A percentile compares a stretch with the other conserved stretches of the same genome.
These are phyloP conservation scores for Dendrobium catenatum DNA, from an alignment of 106 monocot species.

Conservation along the genomic window DNA sequence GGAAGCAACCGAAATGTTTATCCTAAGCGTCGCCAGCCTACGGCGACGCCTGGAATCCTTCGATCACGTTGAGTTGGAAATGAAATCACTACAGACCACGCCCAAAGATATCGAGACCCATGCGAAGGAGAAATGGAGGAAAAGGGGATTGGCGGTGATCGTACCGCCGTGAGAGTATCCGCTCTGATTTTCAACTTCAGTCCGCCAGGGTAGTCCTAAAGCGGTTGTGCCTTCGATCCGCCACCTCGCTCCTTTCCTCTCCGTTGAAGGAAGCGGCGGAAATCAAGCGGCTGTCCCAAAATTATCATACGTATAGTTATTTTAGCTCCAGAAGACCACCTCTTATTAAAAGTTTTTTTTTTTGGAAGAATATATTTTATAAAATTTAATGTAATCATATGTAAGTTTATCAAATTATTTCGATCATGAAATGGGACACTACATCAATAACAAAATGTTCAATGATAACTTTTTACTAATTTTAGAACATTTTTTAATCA, in stretches of 20 bases:
- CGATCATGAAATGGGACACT: too few species aligned
- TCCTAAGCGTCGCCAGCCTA: background rate
- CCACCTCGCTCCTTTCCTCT: conserved; percentile 2
- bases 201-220: background rate
- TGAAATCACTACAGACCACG: background rate
- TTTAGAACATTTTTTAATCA: too few species aligned
- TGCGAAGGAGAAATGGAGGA: background rate
- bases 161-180: background rate
- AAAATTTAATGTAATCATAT: too few species aligned
- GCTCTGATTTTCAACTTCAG: background rate
- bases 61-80: background rate
- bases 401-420: too few species aligned
- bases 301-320: background rate
- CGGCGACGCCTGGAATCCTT: background rate
- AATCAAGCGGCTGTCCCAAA: background rate
- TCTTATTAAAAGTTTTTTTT: background rate
- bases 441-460: too few species aligned
- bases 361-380: background rate
- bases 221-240: background rate
- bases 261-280: conserved; percentile 9
- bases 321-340: background rate
- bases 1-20: background rate
- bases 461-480: too few species aligned
- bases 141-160: background rate
- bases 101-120: background rate